Evolutionary conservation across 768 basidiomycete genomes (phyloP), one percentile per base, ranked within the genome.

Genomic region (Harrya chromipes): DNA sequence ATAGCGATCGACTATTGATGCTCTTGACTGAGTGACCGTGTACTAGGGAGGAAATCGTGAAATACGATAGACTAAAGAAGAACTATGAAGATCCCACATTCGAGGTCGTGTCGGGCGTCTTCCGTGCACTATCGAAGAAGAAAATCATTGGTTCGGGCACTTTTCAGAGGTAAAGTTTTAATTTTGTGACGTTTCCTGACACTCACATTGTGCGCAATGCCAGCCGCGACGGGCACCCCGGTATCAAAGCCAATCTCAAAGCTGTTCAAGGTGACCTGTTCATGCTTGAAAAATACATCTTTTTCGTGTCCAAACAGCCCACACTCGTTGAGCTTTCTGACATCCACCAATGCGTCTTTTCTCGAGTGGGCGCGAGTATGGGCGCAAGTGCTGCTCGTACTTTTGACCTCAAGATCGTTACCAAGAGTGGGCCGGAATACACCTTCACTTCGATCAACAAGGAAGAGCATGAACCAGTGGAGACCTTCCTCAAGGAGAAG

Each of bases 201-300:
- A 16, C 50, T 48, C 20, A 31, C 23, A 6, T 13, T 19, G 34
- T 19, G 27, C 23, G 23, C 13, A 17, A 29, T 52, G 43, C 10
- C 55, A 95, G 93, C 58, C 90, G 88, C 26, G 85, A 87, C 58
- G 91, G 93, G 4, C 87, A 93, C 56, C 87, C 90, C 14, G 91
- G 92, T n/a, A 86, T 99, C 72, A 98, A 98, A 72, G 93, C 92
- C 59, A 97, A 97, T 68, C 78, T 98, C 58, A 98, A 98, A 71
- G 97, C 97, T 38, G 80, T 89, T 4, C 93, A 95, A 69, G 97
- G 97, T 52, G 94, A 97, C 66, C 82, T 99, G 27, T 98, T 97
- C 80, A 82, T 98, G 77, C 85, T 99, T 55, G 97, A 98, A 62
- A 97, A 97, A 80, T 91, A 88, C 68, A 79, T 99, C 41, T 92